Percentiles rank a stretch among this genome's conserved stretches.
phyloP scores from a whole-genome alignment of 768 basidiomycete genomes.

The Leccinum sublutescens region DNA sequence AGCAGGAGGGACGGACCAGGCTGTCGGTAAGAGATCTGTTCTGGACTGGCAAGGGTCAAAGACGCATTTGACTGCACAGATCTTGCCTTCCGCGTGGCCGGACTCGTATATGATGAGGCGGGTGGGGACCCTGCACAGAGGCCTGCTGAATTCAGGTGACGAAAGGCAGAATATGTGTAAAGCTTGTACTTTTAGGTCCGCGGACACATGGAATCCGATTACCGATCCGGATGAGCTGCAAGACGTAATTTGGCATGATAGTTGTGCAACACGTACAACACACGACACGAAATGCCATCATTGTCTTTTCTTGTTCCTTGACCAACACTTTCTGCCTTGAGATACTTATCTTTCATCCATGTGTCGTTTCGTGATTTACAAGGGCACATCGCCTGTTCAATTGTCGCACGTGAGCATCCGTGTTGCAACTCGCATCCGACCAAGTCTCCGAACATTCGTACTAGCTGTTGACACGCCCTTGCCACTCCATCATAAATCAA shows the following conservation, averaged over 20 bases:
- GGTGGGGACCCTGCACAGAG: constrained; percentile 75
- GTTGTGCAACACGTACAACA: constrained; percentile 6
- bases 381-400: constrained; percentile 90
- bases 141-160: constrained; percentile 76
- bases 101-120: constrained; percentile 78
- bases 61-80: constrained; percentile 43
- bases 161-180: constrained; percentile 5
- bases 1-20: constrained; percentile 67
- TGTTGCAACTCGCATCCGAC: neutral
- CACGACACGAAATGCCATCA: constrained; percentile 1
- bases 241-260: constrained; percentile 24
- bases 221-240: constrained; percentile 2
- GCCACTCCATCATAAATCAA: constrained; percentile 96
- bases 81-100: constrained; percentile 82
- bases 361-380: constrained; percentile 95
- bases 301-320: neutral
- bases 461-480: constrained; percentile 87
- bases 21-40: constrained; percentile 60
- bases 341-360: constrained; percentile 37
- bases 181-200: constrained; percentile 1
- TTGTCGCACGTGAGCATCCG: constrained; percentile 67
- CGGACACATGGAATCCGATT: constrained; percentile 1
- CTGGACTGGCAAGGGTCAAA: neutral
- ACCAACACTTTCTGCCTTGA: neutral
- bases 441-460: constrained; percentile 6